phyloP scores from a whole-genome alignment of 192 early-diverging fungal species.

The Geosiphon pyriformis region DNA sequence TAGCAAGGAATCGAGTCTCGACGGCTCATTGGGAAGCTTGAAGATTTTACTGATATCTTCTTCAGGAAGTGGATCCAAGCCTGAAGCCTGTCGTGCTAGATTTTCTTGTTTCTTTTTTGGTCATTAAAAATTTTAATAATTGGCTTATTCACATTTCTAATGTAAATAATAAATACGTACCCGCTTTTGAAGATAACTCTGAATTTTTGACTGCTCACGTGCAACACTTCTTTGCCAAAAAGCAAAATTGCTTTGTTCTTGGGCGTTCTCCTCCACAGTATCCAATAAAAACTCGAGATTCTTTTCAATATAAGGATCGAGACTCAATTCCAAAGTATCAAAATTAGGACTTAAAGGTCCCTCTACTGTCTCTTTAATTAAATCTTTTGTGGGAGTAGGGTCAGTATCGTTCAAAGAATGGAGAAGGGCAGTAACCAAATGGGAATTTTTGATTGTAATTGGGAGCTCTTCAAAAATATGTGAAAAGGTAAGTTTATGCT shows the following conservation, averaged over 20 bases:
- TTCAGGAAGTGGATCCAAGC: conserved; percentile 70
- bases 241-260: conserved; percentile 88
- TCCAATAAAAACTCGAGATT: conserved; percentile 78
- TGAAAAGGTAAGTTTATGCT: conserved; percentile 74
- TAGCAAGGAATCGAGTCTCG: conserved; percentile 84
- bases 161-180: conserved; percentile 40
- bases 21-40: conserved; percentile 79
- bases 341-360: conserved; percentile 53
- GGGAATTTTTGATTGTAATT: conserved; percentile 79
- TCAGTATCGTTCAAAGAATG: conserved; percentile 59
- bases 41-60: conserved; percentile 69
- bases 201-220: conserved; percentile 77
- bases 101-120: conserved; percentile 82
- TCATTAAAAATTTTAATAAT: too few relatives aligned
- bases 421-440: conserved; percentile 73
- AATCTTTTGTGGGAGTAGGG: conserved; percentile 50
- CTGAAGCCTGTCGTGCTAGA: conserved; percentile 54
- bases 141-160: too few relatives aligned
- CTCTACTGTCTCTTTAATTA: conserved; percentile 38
- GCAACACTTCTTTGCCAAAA: conserved; percentile 91
- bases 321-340: conserved; percentile 71
- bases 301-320: conserved; percentile 83
- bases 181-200: conserved; percentile 53
- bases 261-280: conserved; percentile 82
- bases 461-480: conserved; percentile 89